phyloP scores from a whole-genome alignment of 1,284 basidiomycete genomes.

The Phenoliferia sp. region DNA sequence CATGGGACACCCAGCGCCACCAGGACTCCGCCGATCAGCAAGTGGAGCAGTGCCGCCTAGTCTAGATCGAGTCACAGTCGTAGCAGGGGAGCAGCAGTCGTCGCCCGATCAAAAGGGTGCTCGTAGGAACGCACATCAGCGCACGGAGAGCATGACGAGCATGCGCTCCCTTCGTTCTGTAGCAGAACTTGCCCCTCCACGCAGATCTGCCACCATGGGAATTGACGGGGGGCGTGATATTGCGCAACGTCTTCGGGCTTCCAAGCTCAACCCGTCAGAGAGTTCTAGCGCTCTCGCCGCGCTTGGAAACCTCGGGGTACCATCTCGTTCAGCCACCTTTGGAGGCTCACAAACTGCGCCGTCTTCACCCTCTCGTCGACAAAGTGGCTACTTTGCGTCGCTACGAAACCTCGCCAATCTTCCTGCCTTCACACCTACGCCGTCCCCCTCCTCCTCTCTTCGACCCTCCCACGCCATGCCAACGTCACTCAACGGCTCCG shows the following conservation, averaged over 20 bases:
- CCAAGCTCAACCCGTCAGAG: no score
- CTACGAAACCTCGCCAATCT: constrained; percentile 17
- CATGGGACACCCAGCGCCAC: constrained; percentile 10
- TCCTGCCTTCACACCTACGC: constrained; percentile 18
- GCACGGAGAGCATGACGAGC: constrained; percentile 10
- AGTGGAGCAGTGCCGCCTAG: constrained; percentile 7
- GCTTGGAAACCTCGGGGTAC: no score
- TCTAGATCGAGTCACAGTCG: constrained; percentile 12
- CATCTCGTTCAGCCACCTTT: no score
- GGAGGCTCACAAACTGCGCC: no score
- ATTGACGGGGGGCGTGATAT: neutral
- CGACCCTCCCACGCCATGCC: neutral
- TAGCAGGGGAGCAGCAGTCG: neutral
- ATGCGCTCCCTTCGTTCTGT: constrained; percentile 8
- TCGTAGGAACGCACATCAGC: constrained; percentile 1
- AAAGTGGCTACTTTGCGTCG: constrained; percentile 30
- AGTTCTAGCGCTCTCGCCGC: no score
- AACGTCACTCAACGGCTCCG: neutral
- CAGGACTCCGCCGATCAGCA: constrained; percentile 9
- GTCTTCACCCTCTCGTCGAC: no score
- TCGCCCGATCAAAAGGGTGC: no score
- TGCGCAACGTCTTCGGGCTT: neutral
- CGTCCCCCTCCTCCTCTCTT: constrained; percentile 15
- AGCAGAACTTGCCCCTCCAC: neutral
- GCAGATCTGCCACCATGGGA: neutral